Evolutionary conservation across 2,329 filamentous ascomycete genomes (phyloP).

Genomic region (Fusarium algeriense): DNA sequence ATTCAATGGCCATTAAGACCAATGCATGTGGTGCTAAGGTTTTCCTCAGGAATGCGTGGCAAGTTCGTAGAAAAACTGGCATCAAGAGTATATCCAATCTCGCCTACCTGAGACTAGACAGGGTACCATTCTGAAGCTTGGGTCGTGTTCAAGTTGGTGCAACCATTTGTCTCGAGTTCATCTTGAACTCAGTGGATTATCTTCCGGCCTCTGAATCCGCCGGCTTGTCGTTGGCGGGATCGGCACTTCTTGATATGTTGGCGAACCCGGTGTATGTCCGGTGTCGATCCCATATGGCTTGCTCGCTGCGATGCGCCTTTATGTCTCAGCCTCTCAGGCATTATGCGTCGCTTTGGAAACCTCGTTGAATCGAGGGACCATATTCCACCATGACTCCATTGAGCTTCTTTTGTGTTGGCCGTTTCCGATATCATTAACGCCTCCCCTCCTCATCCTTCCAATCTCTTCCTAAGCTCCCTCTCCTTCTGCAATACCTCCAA

Average conservation of each 20-base stretch:
- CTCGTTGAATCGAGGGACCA: conserved; percentile 2
- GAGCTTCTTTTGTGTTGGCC: neutral
- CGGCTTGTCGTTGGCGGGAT: conserved; percentile 20
- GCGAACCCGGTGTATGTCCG: conserved; percentile 18
- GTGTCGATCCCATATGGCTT: conserved; percentile 33
- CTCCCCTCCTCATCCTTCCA: conserved; percentile 53
- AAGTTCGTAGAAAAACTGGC: conserved; percentile 25
- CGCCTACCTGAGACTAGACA: conserved; percentile 11
- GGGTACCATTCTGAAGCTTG: neutral
- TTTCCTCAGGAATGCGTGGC: conserved; percentile 31
- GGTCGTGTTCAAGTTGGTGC: neutral
- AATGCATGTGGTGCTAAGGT: conserved; percentile 11
- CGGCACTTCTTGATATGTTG: conserved; percentile 16
- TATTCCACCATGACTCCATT: neutral
- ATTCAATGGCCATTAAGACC: conserved; percentile 3
- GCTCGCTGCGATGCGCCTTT: conserved; percentile 21
- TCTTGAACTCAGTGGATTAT: neutral
- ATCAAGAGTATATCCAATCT: conserved; percentile 33
- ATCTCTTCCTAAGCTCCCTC: conserved; percentile 66
- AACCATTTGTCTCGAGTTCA: neutral
- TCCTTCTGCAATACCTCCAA: conserved; percentile 85
- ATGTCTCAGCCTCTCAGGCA: neutral
- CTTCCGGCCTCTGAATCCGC: conserved; percentile 1
- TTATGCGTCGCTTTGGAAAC: neutral
- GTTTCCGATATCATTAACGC: neutral